A percentile compares a stretch with the other conserved stretches of the same genome.
phyloP scores from a whole-genome alignment of 305 asterid genomes.

The Solanum hybrid region DNA sequence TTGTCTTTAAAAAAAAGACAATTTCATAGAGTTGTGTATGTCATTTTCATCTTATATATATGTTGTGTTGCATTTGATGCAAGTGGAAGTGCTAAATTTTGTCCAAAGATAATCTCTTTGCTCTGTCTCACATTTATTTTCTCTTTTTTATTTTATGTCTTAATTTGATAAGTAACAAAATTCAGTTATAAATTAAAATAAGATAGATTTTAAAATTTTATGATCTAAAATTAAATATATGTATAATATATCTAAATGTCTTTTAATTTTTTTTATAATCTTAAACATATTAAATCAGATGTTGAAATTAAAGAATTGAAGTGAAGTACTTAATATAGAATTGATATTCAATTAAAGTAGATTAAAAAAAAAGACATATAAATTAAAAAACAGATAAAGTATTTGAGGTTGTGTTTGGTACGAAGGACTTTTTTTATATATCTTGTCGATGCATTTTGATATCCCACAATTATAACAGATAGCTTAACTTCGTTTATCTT shows the following conservation, averaged over 20 bases:
- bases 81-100: background rate
- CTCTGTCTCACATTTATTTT: background rate
- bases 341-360: too few relatives aligned
- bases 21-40: background rate
- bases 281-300: background rate
- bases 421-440: too few relatives aligned
- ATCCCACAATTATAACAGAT: too few relatives aligned
- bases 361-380: too few relatives aligned
- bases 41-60: background rate
- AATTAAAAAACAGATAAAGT: too few relatives aligned
- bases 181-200: background rate
- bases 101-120: background rate
- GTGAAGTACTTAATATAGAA: too few relatives aligned
- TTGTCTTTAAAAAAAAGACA: background rate
- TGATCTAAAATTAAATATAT: background rate
- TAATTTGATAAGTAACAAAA: background rate
- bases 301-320: too few relatives aligned
- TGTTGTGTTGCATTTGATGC: background rate
- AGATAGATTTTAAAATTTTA: background rate
- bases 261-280: background rate
- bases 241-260: background rate
- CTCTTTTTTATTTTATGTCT: background rate
- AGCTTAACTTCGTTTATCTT: too few relatives aligned
- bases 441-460: too few relatives aligned
- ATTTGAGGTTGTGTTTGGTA: too few relatives aligned